phyloP scores from a whole-genome alignment of 352 stramenopile genomes.

The Pythium plurisporium region DNA sequence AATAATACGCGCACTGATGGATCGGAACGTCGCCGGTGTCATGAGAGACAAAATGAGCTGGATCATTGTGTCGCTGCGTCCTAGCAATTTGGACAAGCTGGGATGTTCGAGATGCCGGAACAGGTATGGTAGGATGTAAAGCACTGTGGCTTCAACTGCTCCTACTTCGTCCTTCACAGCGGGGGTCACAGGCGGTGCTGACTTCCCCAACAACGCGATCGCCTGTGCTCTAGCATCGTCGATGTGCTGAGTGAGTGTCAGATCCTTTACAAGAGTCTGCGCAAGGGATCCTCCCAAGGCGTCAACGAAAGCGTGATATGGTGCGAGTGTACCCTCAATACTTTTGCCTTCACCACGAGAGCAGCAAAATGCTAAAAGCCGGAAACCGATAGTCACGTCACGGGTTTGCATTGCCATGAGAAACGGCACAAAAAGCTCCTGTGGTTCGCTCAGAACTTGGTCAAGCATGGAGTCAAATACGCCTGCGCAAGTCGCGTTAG shows the following conservation, averaged over 20 bases:
- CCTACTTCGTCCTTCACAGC: slow-evolving; percentile 50
- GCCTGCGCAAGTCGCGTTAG: slow-evolving; percentile 55
- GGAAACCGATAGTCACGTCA: slow-evolving; percentile 72
- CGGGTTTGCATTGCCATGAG: slow-evolving; percentile 73
- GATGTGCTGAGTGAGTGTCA: slow-evolving; percentile 71
- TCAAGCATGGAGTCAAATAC: slow-evolving; percentile 81
- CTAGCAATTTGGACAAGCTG: slow-evolving; percentile 54
- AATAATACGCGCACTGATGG: slow-evolving; percentile 54
- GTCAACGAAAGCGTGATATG: slow-evolving; percentile 66
- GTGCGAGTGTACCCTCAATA: slow-evolving; percentile 47
- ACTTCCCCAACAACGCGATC: slow-evolving; percentile 46
- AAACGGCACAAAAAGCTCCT: slow-evolving; percentile 71
- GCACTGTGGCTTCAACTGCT: slow-evolving; percentile 50
- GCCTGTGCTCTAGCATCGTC: slow-evolving; percentile 67
- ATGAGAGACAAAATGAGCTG: slow-evolving; percentile 61
- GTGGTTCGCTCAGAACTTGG: slow-evolving; percentile 65
- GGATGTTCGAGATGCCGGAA: slow-evolving; percentile 63
- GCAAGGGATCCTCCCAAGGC: slow-evolving; percentile 42
- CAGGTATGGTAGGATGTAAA: slow-evolving; percentile 64
- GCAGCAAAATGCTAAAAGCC: slow-evolving; percentile 73
- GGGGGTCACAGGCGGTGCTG: slow-evolving; percentile 4
- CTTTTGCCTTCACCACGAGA: slow-evolving; percentile 45
- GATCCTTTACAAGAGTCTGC: slow-evolving; percentile 59
- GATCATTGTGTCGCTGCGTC: slow-evolving; percentile 59
- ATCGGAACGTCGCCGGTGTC: slow-evolving; percentile 54